These are phyloP conservation scores for Babesia divergens DNA, from an alignment of 169 alveolate species.

Conservation along the genomic window DNA sequence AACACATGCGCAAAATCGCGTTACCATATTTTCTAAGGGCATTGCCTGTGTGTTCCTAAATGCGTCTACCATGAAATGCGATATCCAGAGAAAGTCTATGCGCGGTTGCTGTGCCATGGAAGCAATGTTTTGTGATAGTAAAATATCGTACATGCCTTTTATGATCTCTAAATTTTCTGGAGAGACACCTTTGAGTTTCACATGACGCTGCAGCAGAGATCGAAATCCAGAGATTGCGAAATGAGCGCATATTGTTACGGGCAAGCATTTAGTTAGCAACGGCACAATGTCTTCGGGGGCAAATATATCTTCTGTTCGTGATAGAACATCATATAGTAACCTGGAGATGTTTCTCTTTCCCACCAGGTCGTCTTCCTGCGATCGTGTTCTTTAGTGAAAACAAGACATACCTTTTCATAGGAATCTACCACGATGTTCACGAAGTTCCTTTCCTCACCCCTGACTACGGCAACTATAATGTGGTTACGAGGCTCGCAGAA, in stretches of 20 bases:
- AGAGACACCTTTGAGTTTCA: neutral
- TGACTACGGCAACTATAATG: slow-evolving; percentile 33
- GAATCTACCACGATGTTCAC: neutral
- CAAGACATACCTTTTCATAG: slow-evolving; percentile 29
- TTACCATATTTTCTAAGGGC: neutral
- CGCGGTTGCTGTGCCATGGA: slow-evolving; percentile 51
- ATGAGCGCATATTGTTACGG: slow-evolving; percentile 37
- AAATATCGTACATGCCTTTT: neutral
- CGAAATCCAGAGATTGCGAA: slow-evolving; percentile 6
- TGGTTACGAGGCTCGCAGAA: slow-evolving; percentile 25
- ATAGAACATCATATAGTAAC: slow-evolving; percentile 27
- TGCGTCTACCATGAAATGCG: slow-evolving; percentile 30
- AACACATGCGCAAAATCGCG: slow-evolving; percentile 11
- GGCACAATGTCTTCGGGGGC: slow-evolving; percentile 3
- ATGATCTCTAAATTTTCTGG: neutral
- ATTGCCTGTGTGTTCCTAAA: neutral
- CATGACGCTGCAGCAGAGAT: slow-evolving; percentile 46
- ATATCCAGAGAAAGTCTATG: slow-evolving; percentile 38
- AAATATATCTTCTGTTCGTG: slow-evolving; percentile 52
- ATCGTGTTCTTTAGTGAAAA: neutral
- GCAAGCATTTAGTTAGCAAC: slow-evolving; percentile 21
- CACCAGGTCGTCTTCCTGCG: slow-evolving; percentile 47
- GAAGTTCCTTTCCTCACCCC: neutral
- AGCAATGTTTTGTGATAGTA: slow-evolving; percentile 16
- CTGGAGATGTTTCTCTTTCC: slow-evolving; percentile 14